Evolutionary conservation across 192 early-diverging fungal species (phyloP).

Genomic region (Backusella australiensis): DNA sequence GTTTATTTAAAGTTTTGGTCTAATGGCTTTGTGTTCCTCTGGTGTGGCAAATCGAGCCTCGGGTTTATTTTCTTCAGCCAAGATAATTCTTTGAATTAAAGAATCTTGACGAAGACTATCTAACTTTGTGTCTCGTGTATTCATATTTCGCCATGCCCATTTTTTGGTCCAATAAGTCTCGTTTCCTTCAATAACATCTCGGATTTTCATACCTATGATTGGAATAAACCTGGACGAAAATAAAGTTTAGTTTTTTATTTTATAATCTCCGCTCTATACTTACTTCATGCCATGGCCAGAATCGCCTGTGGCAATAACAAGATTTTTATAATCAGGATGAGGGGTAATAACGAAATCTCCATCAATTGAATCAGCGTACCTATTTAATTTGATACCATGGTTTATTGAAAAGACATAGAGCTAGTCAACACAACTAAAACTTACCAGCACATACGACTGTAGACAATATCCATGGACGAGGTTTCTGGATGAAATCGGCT

Average conservation of each 20-base stretch:
- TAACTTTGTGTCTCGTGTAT: neutral
- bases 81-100: neutral
- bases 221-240: slow-evolving; percentile 36
- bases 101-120: slow-evolving; percentile 10
- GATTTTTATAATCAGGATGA: slow-evolving; percentile 31
- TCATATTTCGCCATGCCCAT: slow-evolving; percentile 7
- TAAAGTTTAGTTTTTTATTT: neutral
- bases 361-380: slow-evolving; percentile 51
- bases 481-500: slow-evolving; percentile 34
- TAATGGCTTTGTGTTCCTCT: slow-evolving; percentile 12
- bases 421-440: neutral
- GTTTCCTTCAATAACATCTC: slow-evolving; percentile 42
- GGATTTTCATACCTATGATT: slow-evolving; percentile 42
- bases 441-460: slow-evolving; percentile 46
- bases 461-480: slow-evolving; percentile 24
- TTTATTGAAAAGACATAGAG: neutral
- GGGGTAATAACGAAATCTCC: slow-evolving; percentile 49
- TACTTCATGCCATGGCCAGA: slow-evolving; percentile 57
- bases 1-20: slow-evolving; percentile 13
- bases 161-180: neutral
- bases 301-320: slow-evolving; percentile 51
- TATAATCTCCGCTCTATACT: neutral
- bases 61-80: slow-evolving; percentile 1
- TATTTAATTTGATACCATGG: neutral
- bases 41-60: slow-evolving; percentile 11